Evolutionary conservation across 208 protist species (phyloP).

Genomic region (Crithidia acanthocephali): DNA sequence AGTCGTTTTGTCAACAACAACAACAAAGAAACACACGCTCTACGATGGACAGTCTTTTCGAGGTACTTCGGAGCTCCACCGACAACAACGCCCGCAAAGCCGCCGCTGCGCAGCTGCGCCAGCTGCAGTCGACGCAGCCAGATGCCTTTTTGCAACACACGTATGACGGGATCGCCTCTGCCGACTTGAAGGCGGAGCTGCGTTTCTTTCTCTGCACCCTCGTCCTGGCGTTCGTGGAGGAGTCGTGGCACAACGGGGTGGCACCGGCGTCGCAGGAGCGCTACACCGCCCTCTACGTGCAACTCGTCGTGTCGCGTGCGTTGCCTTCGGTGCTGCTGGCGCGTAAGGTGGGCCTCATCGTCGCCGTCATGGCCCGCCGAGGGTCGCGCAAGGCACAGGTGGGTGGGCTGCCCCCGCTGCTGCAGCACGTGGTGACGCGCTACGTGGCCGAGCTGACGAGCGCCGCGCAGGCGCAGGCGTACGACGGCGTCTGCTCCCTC

Average conservation of each 20-base stretch:
- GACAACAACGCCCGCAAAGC: conserved; percentile 70
- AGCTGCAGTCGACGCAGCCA: conserved; percentile 60
- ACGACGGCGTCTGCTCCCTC: conserved; percentile 31
- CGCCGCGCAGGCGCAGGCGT: conserved; percentile 9
- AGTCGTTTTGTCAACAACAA: too few species aligned
- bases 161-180: conserved; percentile 47
- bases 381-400: conserved; percentile 32
- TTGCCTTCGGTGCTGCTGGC: conserved; percentile 42
- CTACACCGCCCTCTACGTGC: conserved; percentile 47
- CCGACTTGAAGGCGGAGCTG: conserved; percentile 21
- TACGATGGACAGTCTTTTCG: conserved; percentile 59
- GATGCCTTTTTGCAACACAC: conserved; percentile 67
- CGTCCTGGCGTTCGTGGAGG: conserved; percentile 65
- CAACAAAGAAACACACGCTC: not conserved
- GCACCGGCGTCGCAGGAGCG: conserved; percentile 35
- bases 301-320: conserved; percentile 34
- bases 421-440: conserved; percentile 34
- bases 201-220: conserved; percentile 77
- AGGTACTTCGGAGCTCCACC: conserved; percentile 51
- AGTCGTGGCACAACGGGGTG: conserved; percentile 65
- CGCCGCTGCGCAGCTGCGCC: conserved; percentile 54
- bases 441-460: conserved; percentile 32
- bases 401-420: conserved; percentile 42
- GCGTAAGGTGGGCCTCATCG: conserved; percentile 60
- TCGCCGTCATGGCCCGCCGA: conserved; percentile 64